phyloP scores from a whole-genome alignment of 345 rosid species.

The Melaleuca alternifolia region DNA sequence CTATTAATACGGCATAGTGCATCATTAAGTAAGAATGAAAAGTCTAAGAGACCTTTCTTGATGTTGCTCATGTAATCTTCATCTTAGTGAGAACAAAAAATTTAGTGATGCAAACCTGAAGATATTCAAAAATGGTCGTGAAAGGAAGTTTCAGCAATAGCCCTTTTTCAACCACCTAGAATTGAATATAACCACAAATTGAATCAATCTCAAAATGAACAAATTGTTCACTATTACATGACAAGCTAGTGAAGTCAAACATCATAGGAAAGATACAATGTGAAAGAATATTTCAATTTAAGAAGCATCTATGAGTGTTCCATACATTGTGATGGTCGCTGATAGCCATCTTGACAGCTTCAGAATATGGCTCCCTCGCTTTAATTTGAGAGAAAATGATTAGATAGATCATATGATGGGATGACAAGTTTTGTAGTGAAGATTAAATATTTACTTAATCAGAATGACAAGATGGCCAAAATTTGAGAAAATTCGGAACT shows the following conservation, averaged over 20 bases:
- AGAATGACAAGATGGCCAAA: background rate
- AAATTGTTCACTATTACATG: background rate
- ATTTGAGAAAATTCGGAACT: background rate
- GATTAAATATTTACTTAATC: background rate
- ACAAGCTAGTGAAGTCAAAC: background rate
- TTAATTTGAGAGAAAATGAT: constrained; percentile 5
- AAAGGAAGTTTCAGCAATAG: constrained; percentile 73
- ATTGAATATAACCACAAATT: background rate
- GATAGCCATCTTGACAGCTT: constrained; percentile 70
- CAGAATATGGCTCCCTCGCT: constrained; percentile 49
- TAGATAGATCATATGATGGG: background rate
- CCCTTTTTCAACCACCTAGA: constrained; percentile 59
- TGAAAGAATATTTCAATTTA: background rate
- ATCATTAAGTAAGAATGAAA: background rate
- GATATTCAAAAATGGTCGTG: constrained; percentile 89
- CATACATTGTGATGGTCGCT: constrained; percentile 63
- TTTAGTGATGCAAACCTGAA: constrained; percentile 45
- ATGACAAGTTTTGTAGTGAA: background rate
- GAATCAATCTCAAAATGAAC: background rate
- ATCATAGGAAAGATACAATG: background rate
- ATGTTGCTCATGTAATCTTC: background rate
- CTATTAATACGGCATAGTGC: background rate
- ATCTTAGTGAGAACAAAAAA: background rate
- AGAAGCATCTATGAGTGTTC: constrained; percentile 8
- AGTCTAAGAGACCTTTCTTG: background rate